Evolutionary conservation across 352 stramenopile species (phyloP), one percentile per base, ranked within the genome.

Genomic region (Heterotrichella gracilis): DNA sequence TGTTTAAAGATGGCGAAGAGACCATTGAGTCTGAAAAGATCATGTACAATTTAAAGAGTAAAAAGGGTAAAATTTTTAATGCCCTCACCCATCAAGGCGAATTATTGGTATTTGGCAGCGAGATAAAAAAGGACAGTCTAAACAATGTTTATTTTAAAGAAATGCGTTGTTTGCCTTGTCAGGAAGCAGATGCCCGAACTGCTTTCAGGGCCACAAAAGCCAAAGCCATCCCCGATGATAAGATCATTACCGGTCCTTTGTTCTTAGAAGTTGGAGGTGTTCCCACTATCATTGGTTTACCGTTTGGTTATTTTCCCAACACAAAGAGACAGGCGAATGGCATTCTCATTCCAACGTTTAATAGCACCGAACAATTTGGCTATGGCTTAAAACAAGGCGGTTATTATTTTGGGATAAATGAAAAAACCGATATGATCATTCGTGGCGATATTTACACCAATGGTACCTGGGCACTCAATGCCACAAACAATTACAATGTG

Each of bases 21-120:
- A n/a, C 9, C 9, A 53, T 53, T 9, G n/a, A 53, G 9, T 9
- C 32, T n/a, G 32, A 53, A 53, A 53, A 53, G n/a, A 53, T 53
- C 32, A 53, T 53, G 32, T 53, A 53, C 32, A 53, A 53, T 53
- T n/a, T 53, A 17, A 53, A 53, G n/a, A 53, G 9, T n/a, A 53
- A 53, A 53, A 53, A 53, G n/a, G 32, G 32, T n/a, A 53, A 53
- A n/a, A 53, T 53, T n/a, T 53, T 53, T n/a, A 53, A 53, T n/a
- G 32, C 32, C 9, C 32, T 53, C n/a, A 53, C 32, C 9, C 9
- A 53, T 17, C 32, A 53, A 53, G 32, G 32, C 9, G 32, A 53
- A n/a, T n/a, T 53, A 17, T 53, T 53, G 32, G 32, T 53, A 9
- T 17, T 53, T 53, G 32, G 32, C 32, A 53, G n/a, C 9, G 32